phyloP scores from a whole-genome alignment of 2,329 filamentous ascomycete genomes.

The Pseudogymnoascus sp. region DNA sequence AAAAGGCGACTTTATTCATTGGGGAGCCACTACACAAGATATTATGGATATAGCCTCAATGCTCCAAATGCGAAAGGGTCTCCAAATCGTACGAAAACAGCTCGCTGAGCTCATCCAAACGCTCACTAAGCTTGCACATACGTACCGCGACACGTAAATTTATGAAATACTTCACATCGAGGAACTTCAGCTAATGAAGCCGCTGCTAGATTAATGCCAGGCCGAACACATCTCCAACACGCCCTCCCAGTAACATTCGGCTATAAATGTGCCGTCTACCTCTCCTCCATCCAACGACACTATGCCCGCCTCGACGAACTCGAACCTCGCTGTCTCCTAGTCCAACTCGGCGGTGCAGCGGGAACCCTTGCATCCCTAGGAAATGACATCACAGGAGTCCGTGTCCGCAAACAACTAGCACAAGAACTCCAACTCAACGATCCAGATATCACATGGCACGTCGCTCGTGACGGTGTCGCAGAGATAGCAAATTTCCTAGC shows the following conservation, averaged over 20 bases:
- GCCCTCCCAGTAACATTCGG: constrained; percentile 48
- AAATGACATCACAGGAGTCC: constrained; percentile 37
- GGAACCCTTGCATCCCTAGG: constrained; percentile 47
- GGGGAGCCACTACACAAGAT: constrained; percentile 50
- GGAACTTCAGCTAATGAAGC: not conserved
- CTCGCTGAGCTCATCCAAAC: constrained; percentile 36
- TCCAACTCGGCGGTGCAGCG: constrained; percentile 48
- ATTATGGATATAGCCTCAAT: constrained; percentile 49
- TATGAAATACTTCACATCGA: not conserved
- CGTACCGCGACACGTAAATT: not conserved
- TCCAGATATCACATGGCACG: constrained; percentile 48
- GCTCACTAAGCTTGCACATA: constrained; percentile 32
- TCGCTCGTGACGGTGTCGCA: constrained; percentile 43
- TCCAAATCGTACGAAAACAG: constrained; percentile 38
- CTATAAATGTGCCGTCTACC: constrained; percentile 47
- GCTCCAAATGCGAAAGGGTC: constrained; percentile 42
- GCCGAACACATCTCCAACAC: constrained; percentile 48
- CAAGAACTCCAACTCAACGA: constrained; percentile 38
- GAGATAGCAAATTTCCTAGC: constrained; percentile 45
- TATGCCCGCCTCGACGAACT: constrained; percentile 39
- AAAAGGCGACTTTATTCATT: constrained; percentile 43
- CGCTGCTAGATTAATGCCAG: constrained; percentile 37
- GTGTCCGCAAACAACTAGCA: constrained; percentile 41
- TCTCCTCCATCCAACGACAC: constrained; percentile 42
- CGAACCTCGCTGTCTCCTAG: constrained; percentile 37